These are phyloP conservation scores for Dendrobium catenatum DNA, from an alignment of 106 monocot species.

Conservation along the genomic window DNA sequence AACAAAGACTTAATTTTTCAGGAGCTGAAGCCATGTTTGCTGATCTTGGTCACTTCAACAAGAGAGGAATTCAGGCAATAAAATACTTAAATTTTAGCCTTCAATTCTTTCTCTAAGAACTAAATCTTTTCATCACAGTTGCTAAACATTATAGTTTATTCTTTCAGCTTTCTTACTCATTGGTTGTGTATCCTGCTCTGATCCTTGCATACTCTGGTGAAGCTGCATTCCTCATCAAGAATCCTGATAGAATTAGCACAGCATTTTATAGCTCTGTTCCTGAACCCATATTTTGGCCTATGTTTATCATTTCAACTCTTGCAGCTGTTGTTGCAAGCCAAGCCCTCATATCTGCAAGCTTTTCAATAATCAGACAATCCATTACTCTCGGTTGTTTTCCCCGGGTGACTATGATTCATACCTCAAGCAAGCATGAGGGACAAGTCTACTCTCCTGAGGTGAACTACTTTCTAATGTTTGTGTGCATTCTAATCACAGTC, in stretches of 20 bases:
- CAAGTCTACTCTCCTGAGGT: constrained; percentile 50
- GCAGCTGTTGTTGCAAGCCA: constrained; percentile 67
- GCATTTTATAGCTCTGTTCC: constrained; percentile 51
- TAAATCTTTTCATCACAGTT: not conserved
- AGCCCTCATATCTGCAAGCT: constrained; percentile 59
- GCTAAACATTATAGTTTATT: not conserved
- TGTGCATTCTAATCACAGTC: constrained; percentile 35
- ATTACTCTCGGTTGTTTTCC: constrained; percentile 65
- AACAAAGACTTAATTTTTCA: not conserved
- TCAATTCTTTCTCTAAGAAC: too few relatives aligned
- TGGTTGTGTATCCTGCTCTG: constrained; percentile 43
- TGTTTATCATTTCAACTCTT: constrained; percentile 42
- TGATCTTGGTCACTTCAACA: constrained; percentile 68
- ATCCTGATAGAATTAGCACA: constrained; percentile 27
- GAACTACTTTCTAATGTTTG: constrained; percentile 57
- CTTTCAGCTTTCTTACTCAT: constrained; percentile 35
- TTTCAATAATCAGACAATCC: constrained; percentile 58
- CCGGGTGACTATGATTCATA: constrained; percentile 55
- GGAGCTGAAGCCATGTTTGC: constrained; percentile 84
- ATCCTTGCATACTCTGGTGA: constrained; percentile 47
- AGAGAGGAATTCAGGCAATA: constrained; percentile 46
- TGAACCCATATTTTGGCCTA: constrained; percentile 51
- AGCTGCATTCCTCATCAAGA: constrained; percentile 53
- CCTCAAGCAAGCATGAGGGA: constrained; percentile 45
- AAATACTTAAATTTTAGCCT: not conserved